phyloP scores from a whole-genome alignment of 768 basidiomycete species.

The Termitomyces sp. region DNA sequence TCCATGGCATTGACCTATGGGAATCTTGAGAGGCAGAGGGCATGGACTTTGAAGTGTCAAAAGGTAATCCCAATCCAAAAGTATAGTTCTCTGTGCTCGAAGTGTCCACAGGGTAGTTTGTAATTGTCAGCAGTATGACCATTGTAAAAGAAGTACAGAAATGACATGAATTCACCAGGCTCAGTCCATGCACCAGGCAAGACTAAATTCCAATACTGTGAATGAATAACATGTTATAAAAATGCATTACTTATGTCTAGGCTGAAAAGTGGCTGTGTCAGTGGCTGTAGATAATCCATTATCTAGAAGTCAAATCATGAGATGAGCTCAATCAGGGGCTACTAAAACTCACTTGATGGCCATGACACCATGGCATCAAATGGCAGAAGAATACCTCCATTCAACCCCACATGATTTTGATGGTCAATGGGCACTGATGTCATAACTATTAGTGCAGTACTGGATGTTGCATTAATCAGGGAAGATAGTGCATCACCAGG shows the following conservation, averaged over 20 bases:
- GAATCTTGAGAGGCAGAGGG: neutral
- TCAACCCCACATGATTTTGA: neutral
- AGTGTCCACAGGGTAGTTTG: neutral
- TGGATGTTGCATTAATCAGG: neutral
- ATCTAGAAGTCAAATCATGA: too few species aligned
- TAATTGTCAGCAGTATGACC: neutral
- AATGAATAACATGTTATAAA: neutral
- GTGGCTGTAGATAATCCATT: neutral
- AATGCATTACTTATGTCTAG: neutral
- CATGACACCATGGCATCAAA: neutral
- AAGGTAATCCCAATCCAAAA: neutral
- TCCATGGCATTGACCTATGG: neutral
- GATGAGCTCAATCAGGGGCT: too few species aligned
- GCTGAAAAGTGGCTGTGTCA: neutral
- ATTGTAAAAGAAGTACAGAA: neutral
- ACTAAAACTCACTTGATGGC: neutral
- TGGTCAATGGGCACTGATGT: too few species aligned
- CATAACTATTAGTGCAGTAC: neutral
- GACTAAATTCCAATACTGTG: neutral
- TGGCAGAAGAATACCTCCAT: neutral
- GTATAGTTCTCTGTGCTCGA: neutral
- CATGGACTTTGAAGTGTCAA: neutral
- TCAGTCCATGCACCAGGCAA: neutral
- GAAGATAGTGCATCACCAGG: neutral
- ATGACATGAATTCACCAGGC: neutral